phyloP scores from a whole-genome alignment of 2,329 filamentous ascomycete genomes.

The Cadophora gregata region DNA sequence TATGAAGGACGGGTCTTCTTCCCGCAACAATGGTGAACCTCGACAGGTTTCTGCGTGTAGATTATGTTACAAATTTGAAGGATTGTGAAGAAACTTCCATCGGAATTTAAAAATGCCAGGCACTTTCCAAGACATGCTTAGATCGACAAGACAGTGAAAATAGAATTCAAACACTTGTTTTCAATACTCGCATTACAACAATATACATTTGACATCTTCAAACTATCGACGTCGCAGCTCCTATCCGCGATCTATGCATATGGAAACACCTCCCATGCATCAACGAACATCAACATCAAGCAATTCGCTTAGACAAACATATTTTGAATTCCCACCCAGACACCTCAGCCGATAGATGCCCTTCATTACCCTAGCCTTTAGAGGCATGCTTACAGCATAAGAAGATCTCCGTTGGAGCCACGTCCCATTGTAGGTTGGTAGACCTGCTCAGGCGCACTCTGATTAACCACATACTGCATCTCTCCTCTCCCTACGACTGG shows the following conservation, averaged over 20 bases:
- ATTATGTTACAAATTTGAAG: no score
- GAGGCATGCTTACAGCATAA: constrained; percentile 60
- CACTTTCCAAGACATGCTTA: no score
- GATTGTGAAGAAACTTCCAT: no score
- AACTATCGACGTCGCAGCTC: background rate
- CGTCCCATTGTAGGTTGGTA: constrained; percentile 72
- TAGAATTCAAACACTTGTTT: no score
- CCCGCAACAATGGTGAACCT: no score
- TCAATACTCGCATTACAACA: background rate
- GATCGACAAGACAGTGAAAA: no score
- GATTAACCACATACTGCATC: constrained; percentile 76
- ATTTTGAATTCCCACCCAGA: background rate
- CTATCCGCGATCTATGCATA: background rate
- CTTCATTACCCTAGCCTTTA: background rate
- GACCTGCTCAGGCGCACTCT: constrained; percentile 77
- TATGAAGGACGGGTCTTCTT: no score
- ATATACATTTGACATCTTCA: background rate
- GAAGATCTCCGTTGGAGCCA: constrained; percentile 72
- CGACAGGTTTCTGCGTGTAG: no score
- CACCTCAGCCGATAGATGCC: constrained; percentile 10
- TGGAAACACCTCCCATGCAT: background rate
- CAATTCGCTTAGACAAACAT: background rate
- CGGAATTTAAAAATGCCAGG: no score
- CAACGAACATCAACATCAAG: background rate
- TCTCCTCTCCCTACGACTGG: constrained; percentile 54